Evolutionary conservation across 1,284 basidiomycete species (phyloP), one percentile per base, ranked within the genome.

Genomic region (Naganishia sp.): DNA sequence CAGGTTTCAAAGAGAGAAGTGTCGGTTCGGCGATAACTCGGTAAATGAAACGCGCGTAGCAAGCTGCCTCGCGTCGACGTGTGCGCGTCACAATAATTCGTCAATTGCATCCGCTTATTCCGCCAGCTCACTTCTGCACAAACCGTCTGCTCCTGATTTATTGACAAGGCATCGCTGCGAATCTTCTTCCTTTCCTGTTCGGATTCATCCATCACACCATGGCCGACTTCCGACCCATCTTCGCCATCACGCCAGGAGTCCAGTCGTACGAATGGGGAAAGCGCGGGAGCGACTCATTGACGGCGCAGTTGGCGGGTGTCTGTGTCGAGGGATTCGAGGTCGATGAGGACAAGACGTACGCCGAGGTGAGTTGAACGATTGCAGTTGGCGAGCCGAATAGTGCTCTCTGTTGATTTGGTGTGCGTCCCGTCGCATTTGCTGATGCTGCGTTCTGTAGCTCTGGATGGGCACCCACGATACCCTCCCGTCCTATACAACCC

Each of bases 401-500:
- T n/a, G n/a, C n/a, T n/a, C n/a, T n/a, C n/a, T n/a, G n/a, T n/a
- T n/a, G n/a, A n/a, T n/a, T n/a, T n/a, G n/a, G n/a, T n/a, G n/a
- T n/a, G n/a, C n/a, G n/a, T n/a, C n/a, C n/a, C 39, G 23, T 32
- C 21, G 28, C 18, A 43, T 21, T 6, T 4, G 17, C 25, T n/a
- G n/a, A 45, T 42, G 45, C 25, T 7, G n/a, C 25, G 17, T n/a
- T 28, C 32, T 11, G 32, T 73, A 95, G 92, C 82, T 96, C 51
- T 99, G 96, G 96, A 99, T 99, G 95, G 96, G 96, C 18, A 98
- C 96, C 0, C 96, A 99, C 75, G 85, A 91, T 1, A 90, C 85
- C 28, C 50, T 92, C 11, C 95, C 95, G 0, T 94, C 93, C 2
- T 85, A 82, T 53, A 80, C 90, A 28, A 69, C 81, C 13, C 80